Conservation (phyloP, 2,329 filamentous ascomycete species). For the Akanthomyces uredinophilus region DNA sequence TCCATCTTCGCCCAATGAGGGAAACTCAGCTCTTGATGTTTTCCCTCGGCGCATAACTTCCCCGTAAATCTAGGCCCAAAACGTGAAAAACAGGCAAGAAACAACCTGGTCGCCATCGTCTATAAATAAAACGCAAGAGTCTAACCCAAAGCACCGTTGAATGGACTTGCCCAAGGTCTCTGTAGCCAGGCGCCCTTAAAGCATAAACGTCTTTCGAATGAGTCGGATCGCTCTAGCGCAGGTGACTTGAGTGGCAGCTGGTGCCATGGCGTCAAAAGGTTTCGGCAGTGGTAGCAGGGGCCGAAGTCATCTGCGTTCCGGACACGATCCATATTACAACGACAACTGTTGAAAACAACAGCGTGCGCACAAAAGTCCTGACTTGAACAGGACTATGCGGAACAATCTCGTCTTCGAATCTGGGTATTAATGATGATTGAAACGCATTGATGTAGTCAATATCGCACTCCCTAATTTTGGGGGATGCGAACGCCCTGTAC, state of each 20-base stretch:
- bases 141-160: background rate
- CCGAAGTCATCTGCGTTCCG: conserved; percentile 26
- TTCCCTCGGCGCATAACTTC: conserved; percentile 7
- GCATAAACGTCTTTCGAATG: background rate
- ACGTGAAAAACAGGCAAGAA: background rate
- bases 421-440: conserved; percentile 33
- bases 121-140: conserved; percentile 4
- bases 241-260: background rate
- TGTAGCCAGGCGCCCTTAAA: conserved; percentile 5
- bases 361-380: conserved; percentile 37
- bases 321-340: conserved; percentile 40
- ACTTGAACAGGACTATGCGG: conserved; percentile 23
- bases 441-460: conserved; percentile 53
- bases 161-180: background rate
- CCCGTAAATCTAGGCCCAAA: background rate
- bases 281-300: background rate
- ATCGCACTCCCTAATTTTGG: conserved; percentile 57
- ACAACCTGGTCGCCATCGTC: background rate
- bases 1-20: conserved; percentile 3
- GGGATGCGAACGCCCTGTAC: conserved; percentile 61
- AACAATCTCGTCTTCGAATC: conserved; percentile 13
- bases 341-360: conserved; percentile 39
- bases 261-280: background rate
- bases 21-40: conserved; percentile 16
- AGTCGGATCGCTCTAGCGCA: background rate